These are phyloP conservation scores for Candida sithepensis DNA, from an alignment of 805 yeast genomes.

Conservation along the genomic window DNA sequence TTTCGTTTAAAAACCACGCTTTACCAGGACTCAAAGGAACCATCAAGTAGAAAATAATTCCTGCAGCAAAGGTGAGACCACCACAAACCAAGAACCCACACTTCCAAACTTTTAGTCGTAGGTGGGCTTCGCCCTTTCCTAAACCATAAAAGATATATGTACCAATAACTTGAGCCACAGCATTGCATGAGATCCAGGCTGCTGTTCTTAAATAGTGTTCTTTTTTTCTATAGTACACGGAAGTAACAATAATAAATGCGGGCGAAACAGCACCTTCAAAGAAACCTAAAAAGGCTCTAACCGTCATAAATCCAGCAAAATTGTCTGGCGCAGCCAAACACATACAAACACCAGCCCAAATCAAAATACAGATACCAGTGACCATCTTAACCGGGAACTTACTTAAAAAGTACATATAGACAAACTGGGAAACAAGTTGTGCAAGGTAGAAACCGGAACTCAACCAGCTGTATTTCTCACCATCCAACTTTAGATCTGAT, in stretches of 20 bases:
- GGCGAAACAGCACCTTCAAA: slow-evolving; percentile 32
- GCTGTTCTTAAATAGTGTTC: slow-evolving; percentile 28
- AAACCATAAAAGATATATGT: slow-evolving; percentile 11
- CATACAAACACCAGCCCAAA: slow-evolving; percentile 51
- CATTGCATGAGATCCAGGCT: slow-evolving; percentile 19
- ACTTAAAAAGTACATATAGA: slow-evolving; percentile 35
- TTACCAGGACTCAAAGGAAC: slow-evolving; percentile 41
- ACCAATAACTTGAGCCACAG: slow-evolving; percentile 18
- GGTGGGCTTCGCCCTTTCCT: slow-evolving; percentile 4
- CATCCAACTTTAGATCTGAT: slow-evolving; percentile 34
- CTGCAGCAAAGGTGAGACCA: slow-evolving; percentile 36
- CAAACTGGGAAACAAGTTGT: slow-evolving; percentile 56
- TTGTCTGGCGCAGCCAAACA: slow-evolving; percentile 42
- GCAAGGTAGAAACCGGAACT: slow-evolving; percentile 43
- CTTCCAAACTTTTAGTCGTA: slow-evolving; percentile 33
- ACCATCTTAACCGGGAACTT: slow-evolving; percentile 35
- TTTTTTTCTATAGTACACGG: slow-evolving; percentile 25
- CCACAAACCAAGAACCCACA: slow-evolving; percentile 42
- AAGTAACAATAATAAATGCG: slow-evolving; percentile 31
- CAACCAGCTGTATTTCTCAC: slow-evolving; percentile 44
- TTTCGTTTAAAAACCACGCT: slow-evolving; percentile 40
- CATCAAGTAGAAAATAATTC: slow-evolving; percentile 19
- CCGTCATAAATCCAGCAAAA: slow-evolving; percentile 40
- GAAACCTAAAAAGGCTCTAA: slow-evolving; percentile 48
- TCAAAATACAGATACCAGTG: slow-evolving; percentile 33